These are phyloP conservation scores for Rhizomucor miehei DNA, from an alignment of 371 early-diverging fungal genomes.

Conservation along the genomic window DNA sequence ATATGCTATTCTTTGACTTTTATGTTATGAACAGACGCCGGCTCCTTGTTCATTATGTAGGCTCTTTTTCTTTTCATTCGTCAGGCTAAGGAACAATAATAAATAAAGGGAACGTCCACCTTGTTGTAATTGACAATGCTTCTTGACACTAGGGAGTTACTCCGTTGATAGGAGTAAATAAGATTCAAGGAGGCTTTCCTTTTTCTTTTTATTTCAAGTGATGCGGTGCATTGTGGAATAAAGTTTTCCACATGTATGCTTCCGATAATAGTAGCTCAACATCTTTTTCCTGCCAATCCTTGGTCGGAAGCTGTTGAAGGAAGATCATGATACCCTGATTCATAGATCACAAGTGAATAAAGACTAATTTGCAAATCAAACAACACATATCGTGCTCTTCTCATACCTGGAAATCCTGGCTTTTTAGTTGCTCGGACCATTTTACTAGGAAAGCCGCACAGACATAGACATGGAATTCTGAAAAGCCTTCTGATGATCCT, in stretches of 20 bases:
- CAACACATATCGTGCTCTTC: background rate
- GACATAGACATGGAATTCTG: slow-evolving; percentile 95
- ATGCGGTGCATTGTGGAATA: slow-evolving; percentile 87
- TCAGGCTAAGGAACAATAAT: background rate
- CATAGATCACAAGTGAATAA: too few relatives aligned
- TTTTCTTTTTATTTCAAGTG: slow-evolving; percentile 52
- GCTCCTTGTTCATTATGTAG: background rate
- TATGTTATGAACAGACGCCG: background rate
- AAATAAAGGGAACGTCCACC: background rate
- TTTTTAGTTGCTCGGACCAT: slow-evolving; percentile 83
- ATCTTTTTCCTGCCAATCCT: slow-evolving; percentile 87
- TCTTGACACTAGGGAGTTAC: background rate
- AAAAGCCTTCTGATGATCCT: slow-evolving; percentile 84
- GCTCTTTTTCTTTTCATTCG: slow-evolving; percentile 5
- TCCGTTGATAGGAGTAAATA: background rate
- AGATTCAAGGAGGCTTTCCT: background rate
- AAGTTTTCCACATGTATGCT: slow-evolving; percentile 93
- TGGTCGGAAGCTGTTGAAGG: slow-evolving; percentile 88
- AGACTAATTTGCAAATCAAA: too few relatives aligned
- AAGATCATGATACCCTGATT: slow-evolving; percentile 85
- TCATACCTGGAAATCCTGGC: slow-evolving; percentile 83
- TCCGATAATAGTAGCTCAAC: slow-evolving; percentile 91
- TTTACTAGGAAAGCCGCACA: slow-evolving; percentile 96
- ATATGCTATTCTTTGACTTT: background rate
- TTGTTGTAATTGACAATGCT: background rate